These are phyloP conservation scores for Cinnamomum chago DNA, from an alignment of 164 flowering plant species.

Conservation along the genomic window DNA sequence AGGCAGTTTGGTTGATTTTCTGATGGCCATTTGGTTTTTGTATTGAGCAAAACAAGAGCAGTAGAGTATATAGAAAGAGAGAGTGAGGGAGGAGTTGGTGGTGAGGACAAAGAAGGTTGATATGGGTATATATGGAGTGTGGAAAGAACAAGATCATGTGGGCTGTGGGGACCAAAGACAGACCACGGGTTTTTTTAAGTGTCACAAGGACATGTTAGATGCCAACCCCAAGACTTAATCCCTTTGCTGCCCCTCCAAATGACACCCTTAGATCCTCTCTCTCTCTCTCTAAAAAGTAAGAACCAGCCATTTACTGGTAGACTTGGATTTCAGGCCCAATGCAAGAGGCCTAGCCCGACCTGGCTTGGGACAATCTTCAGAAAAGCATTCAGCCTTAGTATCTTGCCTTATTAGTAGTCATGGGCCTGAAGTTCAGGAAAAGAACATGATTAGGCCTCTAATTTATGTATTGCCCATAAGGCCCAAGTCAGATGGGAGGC, in stretches of 20 bases:
- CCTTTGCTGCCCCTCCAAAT: constrained; percentile 35
- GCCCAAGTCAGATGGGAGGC: too few relatives aligned
- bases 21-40: constrained; percentile 9
- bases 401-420: background rate
- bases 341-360: background rate
- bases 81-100: background rate
- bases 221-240: constrained; percentile 29
- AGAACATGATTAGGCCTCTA: too few relatives aligned
- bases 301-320: too few relatives aligned
- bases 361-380: background rate
- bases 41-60: background rate
- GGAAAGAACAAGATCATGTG: constrained; percentile 21
- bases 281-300: too few relatives aligned
- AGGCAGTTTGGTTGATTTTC: constrained; percentile 13
- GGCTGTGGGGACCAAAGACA: constrained; percentile 48
- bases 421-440: too few relatives aligned
- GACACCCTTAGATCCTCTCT: constrained; percentile 24
- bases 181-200: constrained; percentile 44
- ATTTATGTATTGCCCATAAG: too few relatives aligned
- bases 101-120: constrained; percentile 10
- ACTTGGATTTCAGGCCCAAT: too few relatives aligned
- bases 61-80: background rate
- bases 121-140: constrained; percentile 37
- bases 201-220: constrained; percentile 35
- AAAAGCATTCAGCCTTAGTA: background rate